Evolutionary conservation across 2,329 filamentous ascomycete genomes (phyloP).

Genomic region (Pleurostoma richardsiae): DNA sequence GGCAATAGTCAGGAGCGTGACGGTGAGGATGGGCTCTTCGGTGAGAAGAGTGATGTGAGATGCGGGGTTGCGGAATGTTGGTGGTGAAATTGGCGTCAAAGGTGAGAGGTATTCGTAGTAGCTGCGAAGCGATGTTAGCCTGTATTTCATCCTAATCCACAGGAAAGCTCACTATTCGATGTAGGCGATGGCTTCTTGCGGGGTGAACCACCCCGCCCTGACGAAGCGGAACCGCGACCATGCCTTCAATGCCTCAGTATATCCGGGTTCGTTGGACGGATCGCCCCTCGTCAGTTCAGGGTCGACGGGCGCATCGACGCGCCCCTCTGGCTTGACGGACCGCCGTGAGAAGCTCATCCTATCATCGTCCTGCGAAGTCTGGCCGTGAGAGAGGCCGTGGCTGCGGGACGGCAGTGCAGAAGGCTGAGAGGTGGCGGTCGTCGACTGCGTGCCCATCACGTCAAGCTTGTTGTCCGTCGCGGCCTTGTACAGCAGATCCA

Average conservation of each 20-base stretch:
- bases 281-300: constrained; percentile 38
- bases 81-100: constrained; percentile 87
- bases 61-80: constrained; percentile 79
- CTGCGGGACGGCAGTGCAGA: not conserved
- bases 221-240: constrained; percentile 94
- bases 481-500: constrained; percentile 88
- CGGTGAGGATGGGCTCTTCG: constrained; percentile 87
- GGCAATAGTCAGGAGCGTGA: constrained; percentile 86
- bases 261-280: constrained; percentile 46
- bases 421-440: constrained; percentile 7
- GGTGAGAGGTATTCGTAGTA: constrained; percentile 91
- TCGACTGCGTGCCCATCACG: constrained; percentile 27
- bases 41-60: constrained; percentile 76
- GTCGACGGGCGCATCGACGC: constrained; percentile 32
- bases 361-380: not conserved
- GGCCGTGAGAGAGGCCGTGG: not conserved
- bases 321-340: constrained; percentile 1
- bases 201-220: constrained; percentile 94
- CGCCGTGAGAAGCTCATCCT: not conserved
- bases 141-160: not conserved
- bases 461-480: constrained; percentile 50
- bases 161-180: constrained; percentile 70
- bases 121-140: constrained; percentile 30
- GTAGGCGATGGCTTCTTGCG: constrained; percentile 87
- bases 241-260: constrained; percentile 70